Evolutionary conservation across 768 basidiomycete species (phyloP).

Genomic region (Pleurotus sapidus): DNA sequence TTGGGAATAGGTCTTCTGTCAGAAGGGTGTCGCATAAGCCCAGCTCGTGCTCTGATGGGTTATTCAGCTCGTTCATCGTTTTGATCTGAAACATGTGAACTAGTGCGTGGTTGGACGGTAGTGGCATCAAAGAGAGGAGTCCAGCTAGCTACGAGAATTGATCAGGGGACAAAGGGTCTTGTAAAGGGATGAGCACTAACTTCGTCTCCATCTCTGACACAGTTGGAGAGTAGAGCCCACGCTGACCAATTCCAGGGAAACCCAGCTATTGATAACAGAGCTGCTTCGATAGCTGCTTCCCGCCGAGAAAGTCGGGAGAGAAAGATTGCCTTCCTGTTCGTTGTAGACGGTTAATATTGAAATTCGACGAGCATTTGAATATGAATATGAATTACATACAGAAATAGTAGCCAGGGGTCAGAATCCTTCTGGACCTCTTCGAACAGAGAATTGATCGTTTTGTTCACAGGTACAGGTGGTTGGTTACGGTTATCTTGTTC

Average conservation of each 20-base stretch:
- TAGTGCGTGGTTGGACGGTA: slow-evolving; percentile 44
- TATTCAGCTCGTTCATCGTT: slow-evolving; percentile 86
- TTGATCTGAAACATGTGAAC: slow-evolving; percentile 81
- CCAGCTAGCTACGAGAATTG: slow-evolving; percentile 38
- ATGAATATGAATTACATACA: slow-evolving; percentile 46
- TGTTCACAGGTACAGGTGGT: slow-evolving; percentile 64
- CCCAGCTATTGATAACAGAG: slow-evolving; percentile 68
- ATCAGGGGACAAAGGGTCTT: slow-evolving; percentile 11
- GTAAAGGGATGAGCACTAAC: slow-evolving; percentile 34
- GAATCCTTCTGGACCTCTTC: slow-evolving; percentile 50
- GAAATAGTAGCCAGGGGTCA: slow-evolving; percentile 83
- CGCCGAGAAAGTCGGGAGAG: slow-evolving; percentile 76
- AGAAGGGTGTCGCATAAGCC: slow-evolving; percentile 78
- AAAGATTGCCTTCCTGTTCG: slow-evolving; percentile 74
- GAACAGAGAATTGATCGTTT: slow-evolving; percentile 54
- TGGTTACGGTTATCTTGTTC: slow-evolving; percentile 64
- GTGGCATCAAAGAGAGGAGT: slow-evolving; percentile 44
- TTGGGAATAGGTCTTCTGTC: slow-evolving; percentile 68
- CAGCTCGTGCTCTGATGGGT: slow-evolving; percentile 84
- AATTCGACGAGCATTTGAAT: slow-evolving; percentile 4
- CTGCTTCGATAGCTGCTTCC: slow-evolving; percentile 82
- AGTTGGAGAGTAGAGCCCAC: slow-evolving; percentile 82
- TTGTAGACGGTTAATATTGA: background rate
- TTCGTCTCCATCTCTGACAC: slow-evolving; percentile 84
- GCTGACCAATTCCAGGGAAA: slow-evolving; percentile 95